A percentile compares a stretch with the other conserved stretches of the same genome.
Evolutionary conservation across 2,329 filamentous ascomycete genomes (phyloP).

Genomic region (Pseudogymnoascus sp.): DNA sequence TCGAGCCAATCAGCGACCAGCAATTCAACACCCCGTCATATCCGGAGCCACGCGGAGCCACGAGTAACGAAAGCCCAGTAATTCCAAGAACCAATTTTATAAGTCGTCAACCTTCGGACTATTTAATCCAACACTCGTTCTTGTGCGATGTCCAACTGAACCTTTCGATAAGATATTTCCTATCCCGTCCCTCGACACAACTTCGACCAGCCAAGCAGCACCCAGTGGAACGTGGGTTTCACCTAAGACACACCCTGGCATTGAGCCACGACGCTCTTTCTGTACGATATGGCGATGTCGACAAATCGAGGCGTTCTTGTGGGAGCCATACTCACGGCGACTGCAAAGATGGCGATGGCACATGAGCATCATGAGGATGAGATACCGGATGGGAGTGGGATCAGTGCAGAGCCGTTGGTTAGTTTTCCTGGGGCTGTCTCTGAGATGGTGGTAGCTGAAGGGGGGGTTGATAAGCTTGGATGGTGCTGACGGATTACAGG

Average conservation of each 20-base stretch:
- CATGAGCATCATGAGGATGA: constrained; percentile 43
- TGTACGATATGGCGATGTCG: neutral
- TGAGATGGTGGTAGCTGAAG: neutral
- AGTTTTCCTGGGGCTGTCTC: constrained; percentile 23
- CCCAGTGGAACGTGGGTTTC: neutral
- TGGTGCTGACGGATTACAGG: constrained; percentile 36
- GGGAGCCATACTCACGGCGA: neutral
- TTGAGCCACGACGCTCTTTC: neutral
- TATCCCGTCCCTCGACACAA: neutral
- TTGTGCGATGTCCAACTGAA: neutral
- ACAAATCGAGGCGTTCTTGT: neutral
- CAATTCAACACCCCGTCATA: neutral
- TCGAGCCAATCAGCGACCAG: neutral
- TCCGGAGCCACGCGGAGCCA: neutral
- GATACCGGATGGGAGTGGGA: constrained; percentile 59
- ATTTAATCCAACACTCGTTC: neutral
- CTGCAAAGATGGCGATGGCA: constrained; percentile 17
- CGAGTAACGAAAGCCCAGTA: neutral
- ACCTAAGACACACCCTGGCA: neutral
- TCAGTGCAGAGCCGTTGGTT: constrained; percentile 69
- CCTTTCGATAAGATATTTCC: neutral
- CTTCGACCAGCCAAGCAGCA: neutral
- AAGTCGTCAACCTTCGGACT: neutral
- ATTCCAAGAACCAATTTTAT: constrained; percentile 1
- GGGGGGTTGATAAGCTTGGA: constrained; percentile 27